A percentile compares a stretch with the other conserved stretches of the same genome.
Conservation (phyloP, 305 asterid genomes). For the Andrographis paniculata region DNA sequence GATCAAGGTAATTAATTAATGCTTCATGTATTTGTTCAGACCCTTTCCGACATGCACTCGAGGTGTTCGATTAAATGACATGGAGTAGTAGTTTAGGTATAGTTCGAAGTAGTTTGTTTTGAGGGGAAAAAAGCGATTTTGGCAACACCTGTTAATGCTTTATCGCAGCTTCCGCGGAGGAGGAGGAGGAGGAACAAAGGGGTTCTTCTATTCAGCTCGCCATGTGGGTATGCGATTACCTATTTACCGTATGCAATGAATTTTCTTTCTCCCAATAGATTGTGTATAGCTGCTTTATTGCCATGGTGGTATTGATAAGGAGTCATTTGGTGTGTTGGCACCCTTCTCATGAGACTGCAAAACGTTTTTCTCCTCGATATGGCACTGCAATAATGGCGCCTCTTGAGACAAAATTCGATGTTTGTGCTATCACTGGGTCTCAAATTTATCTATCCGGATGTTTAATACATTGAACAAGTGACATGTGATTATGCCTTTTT, state of each 20-base stretch:
- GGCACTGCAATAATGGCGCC: too few relatives aligned
- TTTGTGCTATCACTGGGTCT: too few relatives aligned
- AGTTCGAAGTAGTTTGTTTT: background rate
- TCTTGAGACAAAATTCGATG: too few relatives aligned
- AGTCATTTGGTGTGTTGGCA: too few relatives aligned
- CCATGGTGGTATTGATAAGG: background rate
- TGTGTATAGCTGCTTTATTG: background rate
- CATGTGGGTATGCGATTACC: conserved; percentile 75
- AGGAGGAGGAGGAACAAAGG: conserved; percentile 45
- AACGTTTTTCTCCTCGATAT: conserved; percentile 3
- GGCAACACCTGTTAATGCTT: too few relatives aligned
- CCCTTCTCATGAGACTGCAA: background rate
- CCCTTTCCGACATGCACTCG: background rate
- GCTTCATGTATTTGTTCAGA: background rate
- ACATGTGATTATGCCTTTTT: too few relatives aligned
- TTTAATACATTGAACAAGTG: too few relatives aligned
- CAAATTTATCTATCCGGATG: too few relatives aligned
- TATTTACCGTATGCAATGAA: background rate
- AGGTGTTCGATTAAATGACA: conserved; percentile 12
- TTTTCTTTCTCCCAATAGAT: background rate
- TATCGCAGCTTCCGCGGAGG: conserved; percentile 17
- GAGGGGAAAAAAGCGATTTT: background rate
- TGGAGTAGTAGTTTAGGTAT: background rate
- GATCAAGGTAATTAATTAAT: conserved; percentile 40
- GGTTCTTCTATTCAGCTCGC: conserved; percentile 72